Evolutionary conservation across 169 alveolate genomes (phyloP).

Genomic region (Cystoisospora suis): DNA sequence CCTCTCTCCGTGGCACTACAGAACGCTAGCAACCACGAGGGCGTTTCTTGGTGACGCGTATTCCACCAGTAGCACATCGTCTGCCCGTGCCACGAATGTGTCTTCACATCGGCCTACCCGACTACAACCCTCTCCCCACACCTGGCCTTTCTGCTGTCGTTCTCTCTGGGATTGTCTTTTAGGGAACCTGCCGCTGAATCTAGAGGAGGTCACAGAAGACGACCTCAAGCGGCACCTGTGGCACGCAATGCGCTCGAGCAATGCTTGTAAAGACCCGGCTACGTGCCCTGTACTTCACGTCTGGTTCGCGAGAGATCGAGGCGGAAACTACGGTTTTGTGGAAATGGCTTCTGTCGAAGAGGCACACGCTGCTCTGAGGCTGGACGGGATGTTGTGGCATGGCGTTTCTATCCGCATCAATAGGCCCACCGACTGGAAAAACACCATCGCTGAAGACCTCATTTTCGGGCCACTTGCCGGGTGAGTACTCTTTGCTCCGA

Average conservation of each 20-base stretch:
- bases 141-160: background rate
- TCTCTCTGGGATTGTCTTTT: background rate
- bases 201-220: conserved; percentile 56
- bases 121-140: background rate
- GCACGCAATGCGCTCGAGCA: conserved; percentile 34
- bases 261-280: background rate
- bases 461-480: conserved; percentile 23
- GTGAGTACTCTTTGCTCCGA: too few relatives aligned
- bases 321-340: conserved; percentile 60
- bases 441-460: background rate
- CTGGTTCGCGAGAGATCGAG: conserved; percentile 59
- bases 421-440: conserved; percentile 63
- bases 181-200: conserved; percentile 58
- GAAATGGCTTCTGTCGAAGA: conserved; percentile 61
- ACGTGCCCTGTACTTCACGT: conserved; percentile 59
- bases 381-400: conserved; percentile 54
- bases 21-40: too few relatives aligned
- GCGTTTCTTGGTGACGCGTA: too few relatives aligned
- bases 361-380: conserved; percentile 49
- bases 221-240: conserved; percentile 40
- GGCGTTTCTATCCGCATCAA: conserved; percentile 52
- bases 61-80: too few relatives aligned
- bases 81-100: too few relatives aligned
- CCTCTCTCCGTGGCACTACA: too few relatives aligned
- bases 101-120: background rate